phyloP scores from a whole-genome alignment of 495 filamentous ascomycete genomes.

The Terfezia claveryi region DNA sequence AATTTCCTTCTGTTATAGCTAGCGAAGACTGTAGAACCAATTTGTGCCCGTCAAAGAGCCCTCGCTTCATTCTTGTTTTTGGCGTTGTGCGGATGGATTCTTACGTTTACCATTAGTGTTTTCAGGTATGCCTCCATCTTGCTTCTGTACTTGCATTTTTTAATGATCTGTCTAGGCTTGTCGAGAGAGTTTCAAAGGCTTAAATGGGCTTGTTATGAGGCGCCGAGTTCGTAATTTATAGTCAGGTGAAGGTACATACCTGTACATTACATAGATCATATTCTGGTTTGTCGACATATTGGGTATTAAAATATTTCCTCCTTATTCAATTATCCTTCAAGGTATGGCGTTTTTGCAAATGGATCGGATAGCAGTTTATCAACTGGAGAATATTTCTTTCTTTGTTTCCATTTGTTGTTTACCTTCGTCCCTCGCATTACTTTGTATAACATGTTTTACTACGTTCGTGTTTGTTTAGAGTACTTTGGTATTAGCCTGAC shows the following conservation, averaged over 20 bases:
- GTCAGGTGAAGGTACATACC: background rate
- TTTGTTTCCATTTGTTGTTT: too few relatives aligned
- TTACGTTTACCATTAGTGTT: slow-evolving; percentile 73
- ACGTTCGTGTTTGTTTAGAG: too few relatives aligned
- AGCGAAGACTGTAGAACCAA: slow-evolving; percentile 23
- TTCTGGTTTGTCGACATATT: too few relatives aligned
- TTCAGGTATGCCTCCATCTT: slow-evolving; percentile 34
- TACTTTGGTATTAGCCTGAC: too few relatives aligned
- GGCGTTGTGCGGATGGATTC: slow-evolving; percentile 67
- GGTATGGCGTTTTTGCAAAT: too few relatives aligned
- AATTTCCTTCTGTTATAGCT: slow-evolving; percentile 6
- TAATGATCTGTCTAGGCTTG: slow-evolving; percentile 28
- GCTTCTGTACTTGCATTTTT: slow-evolving; percentile 3
- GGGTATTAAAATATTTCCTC: too few relatives aligned
- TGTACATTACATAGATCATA: too few relatives aligned
- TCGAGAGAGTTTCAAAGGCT: slow-evolving; percentile 36
- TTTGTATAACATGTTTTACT: too few relatives aligned
- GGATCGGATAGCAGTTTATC: too few relatives aligned
- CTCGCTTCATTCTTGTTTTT: slow-evolving; percentile 63
- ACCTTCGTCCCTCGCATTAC: too few relatives aligned
- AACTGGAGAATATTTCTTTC: too few relatives aligned
- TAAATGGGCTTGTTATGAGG: background rate
- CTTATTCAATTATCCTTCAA: too few relatives aligned
- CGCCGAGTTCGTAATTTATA: slow-evolving; percentile 8
- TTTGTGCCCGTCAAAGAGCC: slow-evolving; percentile 52